These are phyloP conservation scores for Psilocybe tampanensis DNA, from an alignment of 768 basidiomycete genomes.

Conservation along the genomic window DNA sequence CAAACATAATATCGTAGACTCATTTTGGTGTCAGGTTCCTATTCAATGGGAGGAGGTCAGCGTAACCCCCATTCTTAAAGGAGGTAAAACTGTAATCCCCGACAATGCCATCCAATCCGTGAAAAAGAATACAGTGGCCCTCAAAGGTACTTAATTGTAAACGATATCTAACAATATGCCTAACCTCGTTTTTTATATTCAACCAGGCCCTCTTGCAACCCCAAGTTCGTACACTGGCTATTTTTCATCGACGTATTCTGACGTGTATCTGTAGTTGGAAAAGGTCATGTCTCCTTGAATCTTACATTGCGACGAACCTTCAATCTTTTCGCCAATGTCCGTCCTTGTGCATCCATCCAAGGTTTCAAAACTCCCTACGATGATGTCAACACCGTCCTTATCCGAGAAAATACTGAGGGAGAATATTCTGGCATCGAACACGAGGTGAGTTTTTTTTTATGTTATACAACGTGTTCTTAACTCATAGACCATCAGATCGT, in stretches of 20 bases:
- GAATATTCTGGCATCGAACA: constrained; percentile 99
- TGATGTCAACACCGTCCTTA: constrained; percentile 96
- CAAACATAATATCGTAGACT: constrained; percentile 5
- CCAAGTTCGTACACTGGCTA: constrained; percentile 68
- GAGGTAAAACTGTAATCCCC: constrained; percentile 97
- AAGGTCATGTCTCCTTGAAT: constrained; percentile 98
- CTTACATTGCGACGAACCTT: constrained; percentile 96
- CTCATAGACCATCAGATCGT: constrained; percentile 58
- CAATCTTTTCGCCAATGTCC: constrained; percentile 98
- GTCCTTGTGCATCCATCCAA: constrained; percentile 93
- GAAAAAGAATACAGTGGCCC: constrained; percentile 95
- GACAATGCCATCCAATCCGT: constrained; percentile 88
- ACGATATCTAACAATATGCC: not conserved
- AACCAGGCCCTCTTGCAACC: constrained; percentile 88
- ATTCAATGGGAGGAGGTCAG: constrained; percentile 99
- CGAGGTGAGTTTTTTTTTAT: constrained; percentile 58
- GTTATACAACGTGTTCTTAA: not conserved
- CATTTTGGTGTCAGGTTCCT: constrained; percentile 66
- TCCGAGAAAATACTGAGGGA: constrained; percentile 99
- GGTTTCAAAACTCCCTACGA: constrained; percentile 99
- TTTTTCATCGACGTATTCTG: constrained; percentile 1
- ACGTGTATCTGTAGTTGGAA: constrained; percentile 69
- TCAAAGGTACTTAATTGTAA: constrained; percentile 71
- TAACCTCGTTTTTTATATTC: not conserved
- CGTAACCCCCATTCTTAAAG: constrained; percentile 91